Conservation (phyloP, 148 eudicot genomes). For the Rhododendron molle region DNA sequence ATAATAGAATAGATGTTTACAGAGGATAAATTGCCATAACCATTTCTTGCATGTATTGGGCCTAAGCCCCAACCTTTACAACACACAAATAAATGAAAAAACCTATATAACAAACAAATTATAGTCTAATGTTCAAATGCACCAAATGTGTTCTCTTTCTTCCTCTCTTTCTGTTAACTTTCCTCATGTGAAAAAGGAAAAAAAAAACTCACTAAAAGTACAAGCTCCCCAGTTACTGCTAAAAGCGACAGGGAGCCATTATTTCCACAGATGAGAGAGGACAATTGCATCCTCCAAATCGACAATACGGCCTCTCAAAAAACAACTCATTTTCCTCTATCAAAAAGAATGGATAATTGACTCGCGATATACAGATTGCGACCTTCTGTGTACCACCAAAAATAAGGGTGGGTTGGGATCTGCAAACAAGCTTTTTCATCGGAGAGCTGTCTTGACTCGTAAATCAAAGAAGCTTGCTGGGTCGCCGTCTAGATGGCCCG, state of each 20-base stretch:
- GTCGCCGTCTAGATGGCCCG: conserved; percentile 75
- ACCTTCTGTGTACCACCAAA: conserved; percentile 17
- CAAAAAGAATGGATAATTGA: conserved; percentile 28
- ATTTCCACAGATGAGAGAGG: conserved; percentile 12
- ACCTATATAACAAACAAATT: neutral
- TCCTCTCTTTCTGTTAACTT: neutral
- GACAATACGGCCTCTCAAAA: conserved; percentile 16
- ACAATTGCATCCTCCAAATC: conserved; percentile 12
- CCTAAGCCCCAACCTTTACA: conserved; percentile 8
- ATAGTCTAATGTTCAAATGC: conserved; percentile 1
- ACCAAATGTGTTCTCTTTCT: neutral
- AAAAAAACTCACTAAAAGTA: neutral
- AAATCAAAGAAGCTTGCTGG: conserved; percentile 56
- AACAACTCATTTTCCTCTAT: conserved; percentile 10
- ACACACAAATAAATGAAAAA: neutral
- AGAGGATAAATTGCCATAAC: neutral
- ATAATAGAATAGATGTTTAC: neutral
- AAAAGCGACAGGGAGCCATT: conserved; percentile 17
- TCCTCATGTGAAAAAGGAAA: neutral
- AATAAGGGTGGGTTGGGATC: conserved; percentile 12
- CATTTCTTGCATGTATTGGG: conserved; percentile 3
- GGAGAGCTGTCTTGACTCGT: neutral
- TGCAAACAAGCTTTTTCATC: conserved; percentile 3
- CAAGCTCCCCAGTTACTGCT: neutral
- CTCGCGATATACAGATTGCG: conserved; percentile 20